Evolutionary conservation across 495 filamentous ascomycete genomes (phyloP).

Genomic region (Tetracladium marchalianum): DNA sequence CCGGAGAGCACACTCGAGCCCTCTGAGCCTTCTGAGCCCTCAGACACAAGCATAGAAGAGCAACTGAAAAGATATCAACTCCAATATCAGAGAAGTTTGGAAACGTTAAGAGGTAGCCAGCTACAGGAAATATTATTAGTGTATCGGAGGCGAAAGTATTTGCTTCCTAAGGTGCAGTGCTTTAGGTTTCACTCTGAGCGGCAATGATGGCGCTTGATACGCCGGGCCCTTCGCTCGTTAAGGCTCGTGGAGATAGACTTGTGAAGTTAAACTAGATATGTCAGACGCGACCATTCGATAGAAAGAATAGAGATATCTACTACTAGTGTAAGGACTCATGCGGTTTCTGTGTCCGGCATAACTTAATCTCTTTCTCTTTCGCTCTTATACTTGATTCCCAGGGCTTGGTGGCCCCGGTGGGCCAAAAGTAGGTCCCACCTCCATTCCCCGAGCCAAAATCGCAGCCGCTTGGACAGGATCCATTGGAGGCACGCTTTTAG

Average conservation of each 20-base stretch:
- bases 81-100: constrained; percentile 2
- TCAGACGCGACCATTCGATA: too few relatives aligned
- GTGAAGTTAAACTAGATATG: too few relatives aligned
- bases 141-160: not conserved
- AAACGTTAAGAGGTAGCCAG: not conserved
- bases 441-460: too few relatives aligned
- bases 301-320: too few relatives aligned
- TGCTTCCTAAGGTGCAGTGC: not conserved
- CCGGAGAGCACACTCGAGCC: not conserved
- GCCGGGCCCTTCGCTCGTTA: not conserved
- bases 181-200: not conserved
- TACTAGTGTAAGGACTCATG: too few relatives aligned
- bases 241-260: not conserved
- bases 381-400: too few relatives aligned
- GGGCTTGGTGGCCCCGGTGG: too few relatives aligned
- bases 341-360: too few relatives aligned
- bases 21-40: not conserved
- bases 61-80: constrained; percentile 7
- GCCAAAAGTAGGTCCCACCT: too few relatives aligned
- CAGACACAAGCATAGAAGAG: constrained; percentile 7
- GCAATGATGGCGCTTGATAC: not conserved
- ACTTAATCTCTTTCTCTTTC: too few relatives aligned
- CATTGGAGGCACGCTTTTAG: too few relatives aligned
- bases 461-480: too few relatives aligned
- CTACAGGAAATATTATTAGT: not conserved